These are phyloP conservation scores for Ilyonectria destructans DNA, from an alignment of 2,329 filamentous ascomycete genomes.

Conservation along the genomic window DNA sequence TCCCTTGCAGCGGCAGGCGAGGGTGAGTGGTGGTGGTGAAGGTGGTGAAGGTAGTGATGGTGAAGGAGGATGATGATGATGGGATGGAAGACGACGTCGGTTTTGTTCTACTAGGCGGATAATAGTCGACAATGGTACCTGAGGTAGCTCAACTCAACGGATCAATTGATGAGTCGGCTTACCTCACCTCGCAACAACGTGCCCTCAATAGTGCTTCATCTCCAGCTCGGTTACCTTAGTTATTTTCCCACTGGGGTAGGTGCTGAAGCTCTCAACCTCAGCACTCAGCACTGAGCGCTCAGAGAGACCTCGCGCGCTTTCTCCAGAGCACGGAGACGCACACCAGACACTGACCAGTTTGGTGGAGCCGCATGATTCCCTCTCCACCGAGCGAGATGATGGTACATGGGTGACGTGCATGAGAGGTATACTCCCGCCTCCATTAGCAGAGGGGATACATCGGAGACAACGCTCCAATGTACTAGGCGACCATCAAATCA, in stretches of 20 bases:
- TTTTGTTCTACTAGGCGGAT: conserved; percentile 1
- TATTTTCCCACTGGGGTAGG: neutral
- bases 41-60: conserved; percentile 6
- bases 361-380: conserved; percentile 19
- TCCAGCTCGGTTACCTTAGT: neutral
- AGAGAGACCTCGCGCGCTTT: neutral
- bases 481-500: conserved; percentile 18
- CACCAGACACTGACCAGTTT: conserved; percentile 17
- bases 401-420: conserved; percentile 28
- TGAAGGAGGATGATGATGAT: neutral
- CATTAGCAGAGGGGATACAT: conserved; percentile 8
- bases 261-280: neutral
- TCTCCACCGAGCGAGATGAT: conserved; percentile 24
- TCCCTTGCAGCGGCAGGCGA: conserved; percentile 29
- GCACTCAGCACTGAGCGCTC: neutral
- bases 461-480: neutral
- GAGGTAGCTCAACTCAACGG: conserved; percentile 12
- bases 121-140: conserved; percentile 2
- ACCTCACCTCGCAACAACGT: neutral
- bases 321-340: neutral
- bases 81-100: neutral
- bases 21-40: conserved; percentile 26
- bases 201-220: neutral
- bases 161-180: conserved; percentile 4
- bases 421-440: conserved; percentile 8